Conservation (phyloP, 2,329 filamentous ascomycete species). For the Blastomyces emzantsi region DNA sequence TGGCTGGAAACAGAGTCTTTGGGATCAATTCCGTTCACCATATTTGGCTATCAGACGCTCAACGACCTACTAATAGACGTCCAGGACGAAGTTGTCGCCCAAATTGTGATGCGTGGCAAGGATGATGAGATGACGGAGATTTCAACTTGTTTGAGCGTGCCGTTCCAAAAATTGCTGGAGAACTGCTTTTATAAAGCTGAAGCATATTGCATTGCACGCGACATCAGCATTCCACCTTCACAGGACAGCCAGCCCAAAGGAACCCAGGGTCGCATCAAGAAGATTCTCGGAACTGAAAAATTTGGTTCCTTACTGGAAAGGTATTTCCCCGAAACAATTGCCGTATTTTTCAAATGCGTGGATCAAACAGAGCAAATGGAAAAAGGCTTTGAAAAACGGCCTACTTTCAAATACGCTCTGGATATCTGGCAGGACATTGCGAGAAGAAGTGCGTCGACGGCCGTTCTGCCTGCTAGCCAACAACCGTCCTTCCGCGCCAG, state of each 20-base stretch:
- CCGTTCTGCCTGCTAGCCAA: slow-evolving; percentile 63
- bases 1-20: slow-evolving; percentile 67
- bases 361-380: slow-evolving; percentile 70
- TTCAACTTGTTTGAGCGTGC: slow-evolving; percentile 47
- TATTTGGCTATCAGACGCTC: slow-evolving; percentile 69
- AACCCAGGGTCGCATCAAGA: slow-evolving; percentile 57
- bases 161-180: slow-evolving; percentile 51
- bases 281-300: slow-evolving; percentile 56
- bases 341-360: slow-evolving; percentile 64
- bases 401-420: slow-evolving; percentile 51
- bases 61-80: slow-evolving; percentile 60
- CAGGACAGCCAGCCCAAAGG: slow-evolving; percentile 43
- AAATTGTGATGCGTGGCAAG: slow-evolving; percentile 73
- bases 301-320: slow-evolving; percentile 56
- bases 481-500: slow-evolving; percentile 79
- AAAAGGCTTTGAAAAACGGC: slow-evolving; percentile 53
- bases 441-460: slow-evolving; percentile 55
- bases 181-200: slow-evolving; percentile 66
- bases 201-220: slow-evolving; percentile 75
- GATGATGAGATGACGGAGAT: slow-evolving; percentile 55
- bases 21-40: slow-evolving; percentile 67
- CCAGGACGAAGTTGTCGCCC: slow-evolving; percentile 66
- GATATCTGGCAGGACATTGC: slow-evolving; percentile 62
- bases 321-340: slow-evolving; percentile 69
- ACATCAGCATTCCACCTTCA: slow-evolving; percentile 47